These are phyloP conservation scores for Euptelea pleiosperma DNA, from an alignment of 164 flowering plant species.

Conservation along the genomic window DNA sequence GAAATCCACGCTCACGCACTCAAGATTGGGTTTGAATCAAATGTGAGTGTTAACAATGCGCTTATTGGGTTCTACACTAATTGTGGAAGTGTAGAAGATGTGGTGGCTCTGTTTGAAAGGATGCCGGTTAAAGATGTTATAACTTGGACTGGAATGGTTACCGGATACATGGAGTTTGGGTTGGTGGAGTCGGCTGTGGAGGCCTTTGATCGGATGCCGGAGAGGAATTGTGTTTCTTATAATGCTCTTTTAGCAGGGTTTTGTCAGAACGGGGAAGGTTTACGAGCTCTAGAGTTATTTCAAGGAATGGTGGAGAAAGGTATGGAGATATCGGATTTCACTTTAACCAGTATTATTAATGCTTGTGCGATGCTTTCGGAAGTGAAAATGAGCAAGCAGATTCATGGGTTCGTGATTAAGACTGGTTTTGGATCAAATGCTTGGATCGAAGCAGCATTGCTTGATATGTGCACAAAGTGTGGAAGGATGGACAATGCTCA, in stretches of 20 bases:
- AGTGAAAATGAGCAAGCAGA: slow-evolving; percentile 47
- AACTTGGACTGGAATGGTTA: slow-evolving; percentile 75
- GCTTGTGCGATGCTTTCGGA: slow-evolving; percentile 63
- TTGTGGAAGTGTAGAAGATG: slow-evolving; percentile 50
- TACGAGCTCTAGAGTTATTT: slow-evolving; percentile 52
- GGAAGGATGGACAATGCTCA: slow-evolving; percentile 69
- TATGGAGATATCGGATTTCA: slow-evolving; percentile 57
- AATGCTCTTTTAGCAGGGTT: slow-evolving; percentile 73
- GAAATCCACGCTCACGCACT: slow-evolving; percentile 68
- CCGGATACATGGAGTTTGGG: slow-evolving; percentile 67
- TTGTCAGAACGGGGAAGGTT: slow-evolving; percentile 55
- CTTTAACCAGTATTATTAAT: slow-evolving; percentile 61
- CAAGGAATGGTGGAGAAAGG: slow-evolving; percentile 49
- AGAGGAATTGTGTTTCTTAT: slow-evolving; percentile 54
- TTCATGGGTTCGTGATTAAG: slow-evolving; percentile 77
- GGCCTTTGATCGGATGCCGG: slow-evolving; percentile 61
- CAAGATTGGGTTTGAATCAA: slow-evolving; percentile 46
- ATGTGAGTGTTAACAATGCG: slow-evolving; percentile 73
- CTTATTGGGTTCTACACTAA: slow-evolving; percentile 65
- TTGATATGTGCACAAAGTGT: slow-evolving; percentile 83
- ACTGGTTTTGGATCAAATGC: slow-evolving; percentile 51
- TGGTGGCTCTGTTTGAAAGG: slow-evolving; percentile 41
- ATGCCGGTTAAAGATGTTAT: slow-evolving; percentile 60
- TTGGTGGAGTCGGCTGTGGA: slow-evolving; percentile 52
- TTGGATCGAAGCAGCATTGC: slow-evolving; percentile 60